Base-by-base conservation (phyloP, 108 stramenopile species). In the Skeletonema marinoi region DNA sequence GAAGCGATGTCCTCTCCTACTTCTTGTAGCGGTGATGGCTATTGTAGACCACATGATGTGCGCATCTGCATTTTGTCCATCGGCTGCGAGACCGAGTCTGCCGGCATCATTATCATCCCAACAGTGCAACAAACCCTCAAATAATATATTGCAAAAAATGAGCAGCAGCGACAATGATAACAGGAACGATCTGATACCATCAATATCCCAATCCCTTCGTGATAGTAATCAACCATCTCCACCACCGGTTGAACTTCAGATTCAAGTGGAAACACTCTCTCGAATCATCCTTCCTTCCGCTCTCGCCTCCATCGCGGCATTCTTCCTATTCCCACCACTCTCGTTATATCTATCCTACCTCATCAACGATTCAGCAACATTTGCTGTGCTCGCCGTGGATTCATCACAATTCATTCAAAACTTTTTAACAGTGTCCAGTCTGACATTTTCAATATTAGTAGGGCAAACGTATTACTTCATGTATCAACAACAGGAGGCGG, bases 381-480 rank as follows among this genome's bases (percentile, higher is more conserved):
- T 93, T 73, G 87, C 87, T 25, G 93, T 94, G 19, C 82, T 96
- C 14, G 72, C 90, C 32, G 85, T 90, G 58, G 96, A 96, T 78
- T 81, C 82, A 2, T 88, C 87, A 14, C 96, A 96, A 66, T 96
- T 89, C 70, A 88, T 96, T 66, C 96, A 96, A 83, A 96, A 94
- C 73, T 90, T 94, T 66, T 68, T 96, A 29, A 92, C 89, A 2
- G 86, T 89, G 0, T 82, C 82, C 3, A 90, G 92, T 13, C 70
- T 96, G 13, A 89, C 88, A 36, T 96, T 94, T 75, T 84, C 85
- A 9, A 85, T 96, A 31, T 66, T 94, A 14, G 88, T 94, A 6
- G 96, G 96, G 71, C 90, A 96, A 65, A 94, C 92, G 31, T 96
- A 92, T 71, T 93, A 91, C 78, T 93, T 96, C 70, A 88, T 92